Evolutionary conservation across 2,329 filamentous ascomycete genomes (phyloP).

Genomic region (Aspergillus latus): DNA sequence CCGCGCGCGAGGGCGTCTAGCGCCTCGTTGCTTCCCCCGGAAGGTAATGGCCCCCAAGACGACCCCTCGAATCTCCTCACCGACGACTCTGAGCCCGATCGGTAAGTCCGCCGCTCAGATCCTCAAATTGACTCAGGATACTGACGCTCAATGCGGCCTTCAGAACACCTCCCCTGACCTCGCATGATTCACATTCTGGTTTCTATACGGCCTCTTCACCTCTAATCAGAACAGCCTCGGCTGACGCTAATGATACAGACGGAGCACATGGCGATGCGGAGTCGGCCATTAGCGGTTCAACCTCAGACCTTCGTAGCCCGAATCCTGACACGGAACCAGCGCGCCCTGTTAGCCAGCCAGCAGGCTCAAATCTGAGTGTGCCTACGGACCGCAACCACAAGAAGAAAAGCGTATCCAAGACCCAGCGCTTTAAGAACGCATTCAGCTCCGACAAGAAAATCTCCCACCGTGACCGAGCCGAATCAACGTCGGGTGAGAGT

Average conservation of each 20-base stretch:
- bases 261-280: slow-evolving; percentile 27
- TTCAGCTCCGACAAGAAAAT: slow-evolving; percentile 61
- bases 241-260: slow-evolving; percentile 42
- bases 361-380: slow-evolving; percentile 32
- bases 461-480: slow-evolving; percentile 48
- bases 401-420: slow-evolving; percentile 67
- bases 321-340: slow-evolving; percentile 40
- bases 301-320: slow-evolving; percentile 38
- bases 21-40: slow-evolving; percentile 25
- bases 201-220: slow-evolving; percentile 70
- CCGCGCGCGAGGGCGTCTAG: slow-evolving; percentile 27
- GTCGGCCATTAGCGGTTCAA: slow-evolving; percentile 31
- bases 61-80: slow-evolving; percentile 33
- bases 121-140: slow-evolving; percentile 21
- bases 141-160: slow-evolving; percentile 20
- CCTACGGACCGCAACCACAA: slow-evolving; percentile 39
- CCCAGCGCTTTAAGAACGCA: slow-evolving; percentile 68
- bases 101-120: slow-evolving; percentile 28
- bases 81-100: slow-evolving; percentile 43
- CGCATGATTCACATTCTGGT: slow-evolving; percentile 65
- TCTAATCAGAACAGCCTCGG: slow-evolving; percentile 59
- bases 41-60: slow-evolving; percentile 22
- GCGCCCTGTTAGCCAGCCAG: slow-evolving; percentile 29
- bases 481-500: slow-evolving; percentile 42
- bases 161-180: slow-evolving; percentile 50